Evolutionary conservation across 2,329 filamentous ascomycete genomes (phyloP), one percentile per base, ranked within the genome.

Genomic region (Thelonectria blattea): DNA sequence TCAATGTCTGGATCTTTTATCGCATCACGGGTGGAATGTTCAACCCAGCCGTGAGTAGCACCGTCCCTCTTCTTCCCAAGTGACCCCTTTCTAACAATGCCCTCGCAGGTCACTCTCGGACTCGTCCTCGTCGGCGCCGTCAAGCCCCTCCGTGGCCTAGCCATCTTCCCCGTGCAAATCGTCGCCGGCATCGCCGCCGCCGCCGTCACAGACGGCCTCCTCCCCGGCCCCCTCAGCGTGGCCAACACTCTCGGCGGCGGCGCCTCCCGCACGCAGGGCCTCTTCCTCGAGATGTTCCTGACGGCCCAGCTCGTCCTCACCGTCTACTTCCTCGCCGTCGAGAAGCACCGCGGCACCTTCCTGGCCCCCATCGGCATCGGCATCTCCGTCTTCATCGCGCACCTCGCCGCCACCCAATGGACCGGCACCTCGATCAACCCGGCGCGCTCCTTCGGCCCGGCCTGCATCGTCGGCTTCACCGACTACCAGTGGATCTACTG

Each of bases 361-460:
- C 76, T 92, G 1, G 90, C 90, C 0, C 90, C 90, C 0, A 77
- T 92, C 3, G 89, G 88, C 12, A 91, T 93, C 66, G 91, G 91
- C 1, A 75, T 91, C 2, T 80, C 89, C 0, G 81, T 92, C 54
- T 92, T 92, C 73, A 82, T 92, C 45, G 77, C 78, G 5, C 76
- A 83, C 71, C 72, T 82, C 52, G 75, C 72, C 39, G 76, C 77
- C 24, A 78, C 81, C 20, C 78, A 79, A 64, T 83, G 76, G 64
- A 83, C 81, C 1, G 79, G 79, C 20, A 81, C 79, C 6, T 78
- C 76, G 10, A 75, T 84, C 65, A 84, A 85, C 67, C 82, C 82
- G 3, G 81, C 80, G 1, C 75, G 82, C 41, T 81, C 81, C 0
- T 78, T 85, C 43, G 82, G 82, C 2, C 82, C 82, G 8, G 80